phyloP scores from a whole-genome alignment of 768 basidiomycete genomes.

The Kondoa malvinella region DNA sequence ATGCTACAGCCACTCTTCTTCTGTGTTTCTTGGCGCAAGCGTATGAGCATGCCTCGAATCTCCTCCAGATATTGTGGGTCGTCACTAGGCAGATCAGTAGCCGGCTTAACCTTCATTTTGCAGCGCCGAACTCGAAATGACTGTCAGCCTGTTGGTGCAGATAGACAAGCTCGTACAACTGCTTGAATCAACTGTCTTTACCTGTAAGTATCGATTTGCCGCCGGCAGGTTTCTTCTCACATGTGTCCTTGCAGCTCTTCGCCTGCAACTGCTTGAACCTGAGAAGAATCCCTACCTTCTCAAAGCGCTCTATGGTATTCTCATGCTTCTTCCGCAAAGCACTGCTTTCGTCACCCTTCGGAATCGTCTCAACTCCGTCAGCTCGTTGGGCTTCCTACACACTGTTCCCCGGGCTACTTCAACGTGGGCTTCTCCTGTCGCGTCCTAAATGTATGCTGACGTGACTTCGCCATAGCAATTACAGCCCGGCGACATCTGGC shows the following conservation, averaged over 20 bases:
- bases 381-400: conserved; percentile 82
- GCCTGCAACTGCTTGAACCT: conserved; percentile 86
- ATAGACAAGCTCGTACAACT: conserved; percentile 95
- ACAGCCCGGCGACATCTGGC: conserved; percentile 33
- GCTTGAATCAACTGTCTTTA: conserved; percentile 96
- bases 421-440: not conserved
- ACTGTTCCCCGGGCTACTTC: conserved; percentile 50
- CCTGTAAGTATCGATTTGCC: conserved; percentile 55
- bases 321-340: conserved; percentile 95
- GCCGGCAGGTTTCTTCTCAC: not conserved
- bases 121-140: conserved; percentile 95
- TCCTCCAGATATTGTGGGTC: conserved; percentile 80
- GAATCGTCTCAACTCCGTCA: conserved; percentile 84
- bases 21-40: conserved; percentile 92
- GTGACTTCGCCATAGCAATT: not conserved
- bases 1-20: conserved; percentile 89
- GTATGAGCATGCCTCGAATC: conserved; percentile 93
- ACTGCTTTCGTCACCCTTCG: conserved; percentile 86
- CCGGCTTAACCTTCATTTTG: not conserved
- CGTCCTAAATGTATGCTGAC: not conserved
- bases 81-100: conserved; percentile 20
- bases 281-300: conserved; percentile 90
- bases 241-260: conserved; percentile 33
- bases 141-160: conserved; percentile 82
- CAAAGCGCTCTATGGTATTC: conserved; percentile 89